Conservation (phyloP, 2,329 filamentous ascomycete genomes). For the Blumeriella jaapii region DNA sequence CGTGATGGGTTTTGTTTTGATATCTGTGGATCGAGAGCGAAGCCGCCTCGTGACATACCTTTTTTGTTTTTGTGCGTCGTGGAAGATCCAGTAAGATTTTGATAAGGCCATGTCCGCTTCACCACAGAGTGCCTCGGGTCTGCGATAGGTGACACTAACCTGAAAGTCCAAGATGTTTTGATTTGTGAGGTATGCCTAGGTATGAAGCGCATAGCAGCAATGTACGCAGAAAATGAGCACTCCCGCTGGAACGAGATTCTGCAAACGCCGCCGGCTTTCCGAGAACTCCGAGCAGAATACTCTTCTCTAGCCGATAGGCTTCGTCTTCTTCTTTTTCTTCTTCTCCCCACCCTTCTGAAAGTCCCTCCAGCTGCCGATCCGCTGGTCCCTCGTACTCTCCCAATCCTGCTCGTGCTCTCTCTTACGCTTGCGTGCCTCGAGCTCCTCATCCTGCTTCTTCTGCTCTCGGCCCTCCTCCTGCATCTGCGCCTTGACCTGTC, state of each 20-base stretch:
- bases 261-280: constrained; percentile 9
- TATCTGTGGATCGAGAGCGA: too few species aligned
- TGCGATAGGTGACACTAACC: too few species aligned
- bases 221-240: neutral
- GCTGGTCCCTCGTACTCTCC: constrained; percentile 83
- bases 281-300: constrained; percentile 1
- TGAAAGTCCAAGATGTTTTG: too few species aligned
- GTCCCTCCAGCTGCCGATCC: constrained; percentile 88
- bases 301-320: constrained; percentile 23
- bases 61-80: too few species aligned
- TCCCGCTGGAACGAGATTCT: neutral
- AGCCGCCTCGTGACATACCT: too few species aligned
- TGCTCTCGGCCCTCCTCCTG: constrained; percentile 91
- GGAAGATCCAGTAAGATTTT: too few species aligned
- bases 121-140: too few species aligned
- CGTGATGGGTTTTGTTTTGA: too few species aligned
- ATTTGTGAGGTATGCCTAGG: too few species aligned
- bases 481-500: constrained; percentile 88
- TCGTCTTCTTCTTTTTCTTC: constrained; percentile 54
- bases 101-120: too few species aligned
- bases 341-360: constrained; percentile 65
- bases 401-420: constrained; percentile 89
- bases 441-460: constrained; percentile 73
- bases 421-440: constrained; percentile 71
- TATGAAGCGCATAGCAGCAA: too few species aligned